Base-by-base conservation (phyloP, 192 early-diverging fungal species). In the Oehlia diaphana region DNA sequence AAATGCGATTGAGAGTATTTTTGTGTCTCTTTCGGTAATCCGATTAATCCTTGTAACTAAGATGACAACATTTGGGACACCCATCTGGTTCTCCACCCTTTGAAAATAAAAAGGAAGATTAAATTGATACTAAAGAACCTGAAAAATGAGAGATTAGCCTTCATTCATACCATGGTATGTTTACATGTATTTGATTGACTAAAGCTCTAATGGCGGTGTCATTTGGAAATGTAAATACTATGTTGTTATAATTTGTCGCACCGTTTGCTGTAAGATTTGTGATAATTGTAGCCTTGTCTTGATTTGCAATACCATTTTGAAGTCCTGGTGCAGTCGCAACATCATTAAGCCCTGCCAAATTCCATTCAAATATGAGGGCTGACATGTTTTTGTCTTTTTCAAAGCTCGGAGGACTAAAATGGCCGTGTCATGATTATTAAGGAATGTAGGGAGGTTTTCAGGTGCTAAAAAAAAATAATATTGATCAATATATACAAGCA, bases 81-180 rank as follows among this genome's bases (percentile, higher is more conserved):
- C 71, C 23, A 9, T 6, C 44, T 73, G 71, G 47, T 73, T 49
- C 4, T 31, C 0, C 35, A 49, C 71, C 71, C 71, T 73, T 73
- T 58, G 58, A 0, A 73, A 73, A 73, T 58, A 72, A 58, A 73
- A 73, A 49, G 47, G 13, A 68, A 35, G 33, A 37, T 37, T 68
- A 68, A 68, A 16, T 69, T 69, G 39, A 33, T 10, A n/a, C n/a
- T 73, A 73, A 58, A 73, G 49, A 73, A 73, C 58, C 13, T 73
- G 71, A 73, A 73, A 73, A 73, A 28, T 3, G 4, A 53, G 19
- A 73, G 28, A 73, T 73, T 44, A 73, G 50, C 3, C 71, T 73
- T 73, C 26, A 73, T 73, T 49, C 71, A 73, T 73, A 73, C 71
- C 71, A 73, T 49, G 71, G 44, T 73, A 73, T 74, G 33, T 74